Evolutionary conservation across 2,329 filamentous ascomycete species (phyloP).

Genomic region (Epichloe elymi): DNA sequence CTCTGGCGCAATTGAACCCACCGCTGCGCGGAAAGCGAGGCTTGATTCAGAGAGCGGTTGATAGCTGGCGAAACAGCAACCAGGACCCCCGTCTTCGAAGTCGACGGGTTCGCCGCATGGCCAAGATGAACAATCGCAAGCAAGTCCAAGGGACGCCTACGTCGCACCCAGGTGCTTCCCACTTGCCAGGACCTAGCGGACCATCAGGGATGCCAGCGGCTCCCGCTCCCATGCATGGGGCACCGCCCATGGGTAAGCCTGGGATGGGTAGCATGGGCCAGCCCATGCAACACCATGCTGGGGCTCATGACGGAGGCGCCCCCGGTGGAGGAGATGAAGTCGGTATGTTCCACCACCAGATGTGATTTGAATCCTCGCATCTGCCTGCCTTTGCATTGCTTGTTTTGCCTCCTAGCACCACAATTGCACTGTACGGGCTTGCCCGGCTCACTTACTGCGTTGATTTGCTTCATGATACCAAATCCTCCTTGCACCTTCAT

Average conservation of each 20-base stretch:
- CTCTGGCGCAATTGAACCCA: constrained; percentile 82
- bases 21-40: constrained; percentile 86
- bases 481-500: constrained; percentile 9
- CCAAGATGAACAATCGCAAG: constrained; percentile 86
- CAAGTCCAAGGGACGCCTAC: constrained; percentile 46
- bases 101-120: constrained; percentile 83
- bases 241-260: constrained; percentile 49
- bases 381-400: constrained; percentile 26
- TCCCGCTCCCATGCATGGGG: constrained; percentile 47
- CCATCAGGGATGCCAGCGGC: constrained; percentile 50
- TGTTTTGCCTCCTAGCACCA: constrained; percentile 12
- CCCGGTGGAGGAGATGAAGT: constrained; percentile 68
- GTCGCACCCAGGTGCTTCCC: constrained; percentile 40
- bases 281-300: constrained; percentile 48
- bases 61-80: constrained; percentile 99
- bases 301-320: constrained; percentile 37
- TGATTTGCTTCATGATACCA: constrained; percentile 26
- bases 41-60: constrained; percentile 89
- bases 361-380: constrained; percentile 43
- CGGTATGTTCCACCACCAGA: constrained; percentile 89
- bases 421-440: constrained; percentile 8
- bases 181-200: constrained; percentile 56
- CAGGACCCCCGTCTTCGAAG: constrained; percentile 86
- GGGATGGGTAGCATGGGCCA: constrained; percentile 54
- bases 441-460: constrained; percentile 6